Evolutionary conservation across 1,139 yeast genomes (phyloP).

Genomic region (Williopsis jadinii): DNA sequence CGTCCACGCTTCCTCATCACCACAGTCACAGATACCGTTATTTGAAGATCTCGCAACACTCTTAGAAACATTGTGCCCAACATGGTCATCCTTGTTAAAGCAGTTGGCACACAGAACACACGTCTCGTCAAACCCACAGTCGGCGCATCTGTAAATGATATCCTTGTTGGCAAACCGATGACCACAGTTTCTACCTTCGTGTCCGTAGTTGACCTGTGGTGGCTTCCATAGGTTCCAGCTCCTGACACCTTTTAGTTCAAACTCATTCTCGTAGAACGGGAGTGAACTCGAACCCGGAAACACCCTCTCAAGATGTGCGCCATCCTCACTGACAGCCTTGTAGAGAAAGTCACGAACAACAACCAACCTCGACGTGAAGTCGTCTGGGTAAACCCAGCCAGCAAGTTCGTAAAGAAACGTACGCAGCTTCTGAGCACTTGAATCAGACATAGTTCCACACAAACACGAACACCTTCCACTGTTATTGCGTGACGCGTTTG

Average conservation of each 20-base stretch:
- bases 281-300: background rate
- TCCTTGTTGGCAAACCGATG: conserved; percentile 51
- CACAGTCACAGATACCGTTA: conserved; percentile 67
- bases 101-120: conserved; percentile 70
- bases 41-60: conserved; percentile 40
- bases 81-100: conserved; percentile 61
- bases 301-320: background rate
- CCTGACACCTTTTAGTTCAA: background rate
- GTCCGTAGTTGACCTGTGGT: conserved; percentile 16
- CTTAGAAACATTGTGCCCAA: conserved; percentile 53
- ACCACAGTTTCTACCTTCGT: conserved; percentile 55
- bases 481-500: background rate
- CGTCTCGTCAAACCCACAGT: conserved; percentile 67
- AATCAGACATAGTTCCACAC: no score
- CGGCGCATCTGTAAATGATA: conserved; percentile 57
- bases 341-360: background rate
- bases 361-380: background rate
- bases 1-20: conserved; percentile 59
- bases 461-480: no score
- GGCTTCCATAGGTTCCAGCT: background rate
- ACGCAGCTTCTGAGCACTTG: background rate
- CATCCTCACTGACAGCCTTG: conserved; percentile 1
- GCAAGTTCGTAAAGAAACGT: background rate
- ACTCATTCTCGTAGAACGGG: no score
- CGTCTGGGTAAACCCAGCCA: background rate